Evolutionary conservation across 345 rosid species (phyloP), one percentile per base, ranked within the genome.

Genomic region (Salix viminalis): DNA sequence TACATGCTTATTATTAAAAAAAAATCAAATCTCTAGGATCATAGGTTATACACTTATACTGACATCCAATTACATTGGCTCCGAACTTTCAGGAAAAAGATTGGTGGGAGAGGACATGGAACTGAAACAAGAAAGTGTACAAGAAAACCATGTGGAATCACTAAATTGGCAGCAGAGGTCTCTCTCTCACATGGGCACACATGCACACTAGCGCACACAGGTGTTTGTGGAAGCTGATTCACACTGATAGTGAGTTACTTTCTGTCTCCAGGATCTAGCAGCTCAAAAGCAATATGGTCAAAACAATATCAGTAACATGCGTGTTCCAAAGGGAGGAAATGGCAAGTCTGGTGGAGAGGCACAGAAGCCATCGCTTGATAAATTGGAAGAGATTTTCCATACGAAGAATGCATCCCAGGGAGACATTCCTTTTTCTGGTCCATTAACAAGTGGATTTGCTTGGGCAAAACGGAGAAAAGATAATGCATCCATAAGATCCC

Each of bases 401-500:
- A 84, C 83, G 72, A 96, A 93, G 88, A 91, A 91, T 84, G 89
- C 92, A 75, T 91, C 98, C n/a, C 94, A 90, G 70, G 96, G 94
- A 50, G 98, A 96, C 77, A 81, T 90, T 79, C 98, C 94, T 69
- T 93, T 90, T 81, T 91, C 98, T 56, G 96, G 96, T 62, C 98
- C 96, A 34, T 83, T 93, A 67, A 96, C 98, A 46, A 91, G 90
- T 79, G 97, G 98, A 80, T 95, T 95, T 86, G 93, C 94, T 65
- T 93, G 99, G 99, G 99, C 93, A 36, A 93, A 84, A 84, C 85
- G 94, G 69, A 86, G 81, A 80, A 96, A 86, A 77, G 93, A 89
- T 73, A 90, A 90, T 24, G 83, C 85, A 77, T 84, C 87, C 24
- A 37, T 64, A 76, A 86, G 87, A 80, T 86, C 92, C 42, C 89